Evolutionary conservation across 768 basidiomycete species (phyloP), one percentile per base, ranked within the genome.

Genomic region (Hebeloma cylindrosporum): DNA sequence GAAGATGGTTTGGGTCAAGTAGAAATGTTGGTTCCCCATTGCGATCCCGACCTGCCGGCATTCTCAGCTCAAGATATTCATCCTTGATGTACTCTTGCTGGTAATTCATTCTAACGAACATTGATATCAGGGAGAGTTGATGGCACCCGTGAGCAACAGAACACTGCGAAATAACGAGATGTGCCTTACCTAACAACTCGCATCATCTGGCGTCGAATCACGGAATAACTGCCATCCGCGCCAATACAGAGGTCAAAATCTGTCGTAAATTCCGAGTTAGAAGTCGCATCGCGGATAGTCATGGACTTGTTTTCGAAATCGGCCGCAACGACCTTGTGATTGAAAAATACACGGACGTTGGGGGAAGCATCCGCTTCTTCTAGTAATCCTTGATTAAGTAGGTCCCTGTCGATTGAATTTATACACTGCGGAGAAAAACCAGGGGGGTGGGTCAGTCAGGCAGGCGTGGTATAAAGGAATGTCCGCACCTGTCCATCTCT

Each of bases 61-160:
- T 92, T 72, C 86, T 90, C 48, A 98, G 78, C 73, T 99, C 95
- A 60, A 98, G 75, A 68, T 98, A 99, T 63, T 94, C 93, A 60
- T 97, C 91, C 45, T 82, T 85, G 61, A 97, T 92, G 69, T 95
- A 98, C 65, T 87, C 85, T 68, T 97, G 95, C 60, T 86, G 82
- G 70, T 86, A 96, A 72, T 95, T 79, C 85, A 96, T 93, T 66
- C 95, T 96, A 62, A 51, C 57, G 53, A 53, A 59, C 51, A 51
- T 31, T 49, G 20, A 45, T 48, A 53, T 60, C 55, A 62, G 48
- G 59, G 57, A 57, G 54, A 53, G 56, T 65, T 54, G 53, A 60
- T 61, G 57, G 61, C 57, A 66, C 46, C 61, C 54, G 58, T 60
- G 37, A 51, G 39, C 36, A 49, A 53, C 47, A 46, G 48, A 54